Conservation (phyloP, 768 basidiomycete genomes). For the Trametes gibbosa region DNA sequence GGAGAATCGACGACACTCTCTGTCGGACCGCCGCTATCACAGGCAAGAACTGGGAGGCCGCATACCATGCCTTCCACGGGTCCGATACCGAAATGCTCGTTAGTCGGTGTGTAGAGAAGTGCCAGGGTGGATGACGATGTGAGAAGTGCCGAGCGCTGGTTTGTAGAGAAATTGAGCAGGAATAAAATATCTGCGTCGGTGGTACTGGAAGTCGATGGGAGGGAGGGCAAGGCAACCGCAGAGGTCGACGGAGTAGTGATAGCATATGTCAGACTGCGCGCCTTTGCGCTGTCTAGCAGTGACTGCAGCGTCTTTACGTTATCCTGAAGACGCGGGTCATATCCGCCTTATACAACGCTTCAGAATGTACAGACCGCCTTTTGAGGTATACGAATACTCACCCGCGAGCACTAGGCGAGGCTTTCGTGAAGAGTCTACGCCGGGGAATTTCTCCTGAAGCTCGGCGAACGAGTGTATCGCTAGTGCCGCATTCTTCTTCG, state of each 20-base stretch:
- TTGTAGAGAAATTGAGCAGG: slow-evolving; percentile 86
- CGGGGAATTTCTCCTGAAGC: slow-evolving; percentile 36
- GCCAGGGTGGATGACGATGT: slow-evolving; percentile 61
- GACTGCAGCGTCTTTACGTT: slow-evolving; percentile 67
- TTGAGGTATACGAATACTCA: slow-evolving; percentile 25
- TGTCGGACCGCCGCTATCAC: slow-evolving; percentile 83
- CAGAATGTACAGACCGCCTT: background rate
- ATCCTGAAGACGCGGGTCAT: slow-evolving; percentile 83
- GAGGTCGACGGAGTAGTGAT: slow-evolving; percentile 51
- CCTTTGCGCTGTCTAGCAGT: slow-evolving; percentile 59
- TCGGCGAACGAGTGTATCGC: slow-evolving; percentile 78
- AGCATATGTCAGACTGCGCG: slow-evolving; percentile 54
- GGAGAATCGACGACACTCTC: slow-evolving; percentile 68
- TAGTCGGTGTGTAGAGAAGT: slow-evolving; percentile 88
- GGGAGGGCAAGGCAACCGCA: slow-evolving; percentile 38
- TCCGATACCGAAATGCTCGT: slow-evolving; percentile 97
- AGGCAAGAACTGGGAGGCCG: slow-evolving; percentile 86
- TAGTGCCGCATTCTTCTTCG: slow-evolving; percentile 86
- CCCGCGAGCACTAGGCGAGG: slow-evolving; percentile 81
- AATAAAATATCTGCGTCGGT: slow-evolving; percentile 66
- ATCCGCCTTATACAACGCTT: slow-evolving; percentile 59
- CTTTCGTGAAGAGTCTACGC: slow-evolving; percentile 24
- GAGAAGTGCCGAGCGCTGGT: slow-evolving; percentile 82
- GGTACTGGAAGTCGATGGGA: slow-evolving; percentile 30
- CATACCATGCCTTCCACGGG: slow-evolving; percentile 95